Conservation (phyloP, 306 rosid species). For the Cicer chorassanicum region DNA sequence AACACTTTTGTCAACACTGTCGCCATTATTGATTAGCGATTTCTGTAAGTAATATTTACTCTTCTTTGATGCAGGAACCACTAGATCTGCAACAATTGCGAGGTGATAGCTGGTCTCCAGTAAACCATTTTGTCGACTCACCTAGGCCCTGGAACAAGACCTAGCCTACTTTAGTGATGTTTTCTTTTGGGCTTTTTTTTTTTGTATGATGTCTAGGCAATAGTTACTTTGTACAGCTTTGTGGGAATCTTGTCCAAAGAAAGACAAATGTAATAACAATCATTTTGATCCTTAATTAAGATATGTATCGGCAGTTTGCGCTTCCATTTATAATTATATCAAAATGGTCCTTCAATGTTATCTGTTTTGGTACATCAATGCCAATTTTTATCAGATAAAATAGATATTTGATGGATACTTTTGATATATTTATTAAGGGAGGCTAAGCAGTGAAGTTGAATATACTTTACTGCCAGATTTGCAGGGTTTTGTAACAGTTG, state of each 20-base stretch:
- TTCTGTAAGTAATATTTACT: background rate
- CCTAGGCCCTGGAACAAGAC: background rate
- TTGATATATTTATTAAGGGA: no score
- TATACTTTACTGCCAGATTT: background rate
- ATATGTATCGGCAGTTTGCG: constrained; percentile 12
- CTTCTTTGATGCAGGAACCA: constrained; percentile 48
- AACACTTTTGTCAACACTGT: background rate
- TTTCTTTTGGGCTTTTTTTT: background rate
- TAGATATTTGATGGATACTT: no score
- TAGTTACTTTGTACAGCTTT: constrained; percentile 44
- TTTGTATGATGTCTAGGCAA: constrained; percentile 8
- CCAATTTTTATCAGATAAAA: no score
- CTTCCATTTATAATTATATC: background rate
- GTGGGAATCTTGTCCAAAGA: constrained; percentile 16
- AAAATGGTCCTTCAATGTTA: background rate
- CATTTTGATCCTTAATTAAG: constrained; percentile 1
- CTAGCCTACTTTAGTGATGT: constrained; percentile 2
- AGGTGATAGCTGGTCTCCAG: constrained; percentile 20
- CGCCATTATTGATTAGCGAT: background rate
- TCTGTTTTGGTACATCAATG: no score
- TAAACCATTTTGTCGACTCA: constrained; percentile 19
- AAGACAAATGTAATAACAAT: background rate
- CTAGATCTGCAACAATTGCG: constrained; percentile 34
- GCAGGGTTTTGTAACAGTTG: background rate
- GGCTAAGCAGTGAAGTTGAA: background rate